A percentile compares a stretch with the other conserved stretches of the same genome.
phyloP scores from a whole-genome alignment of 1,284 basidiomycete genomes.

The Ustilago shanxiensis region DNA sequence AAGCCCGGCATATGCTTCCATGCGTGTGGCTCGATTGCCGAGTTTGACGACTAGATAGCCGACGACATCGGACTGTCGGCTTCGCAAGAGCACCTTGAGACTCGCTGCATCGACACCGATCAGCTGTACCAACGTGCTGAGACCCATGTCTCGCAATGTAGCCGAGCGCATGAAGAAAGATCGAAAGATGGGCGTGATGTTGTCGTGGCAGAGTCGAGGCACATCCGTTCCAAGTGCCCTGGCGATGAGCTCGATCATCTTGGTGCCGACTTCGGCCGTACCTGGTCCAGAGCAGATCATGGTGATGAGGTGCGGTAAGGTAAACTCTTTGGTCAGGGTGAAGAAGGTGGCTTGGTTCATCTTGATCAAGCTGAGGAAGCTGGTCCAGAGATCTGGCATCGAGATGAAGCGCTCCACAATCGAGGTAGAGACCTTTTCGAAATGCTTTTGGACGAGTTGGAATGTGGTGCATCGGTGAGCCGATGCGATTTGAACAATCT shows the following conservation, averaged over 20 bases:
- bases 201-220: slow-evolving; percentile 59
- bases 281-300: slow-evolving; percentile 45
- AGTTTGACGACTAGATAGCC: slow-evolving; percentile 65
- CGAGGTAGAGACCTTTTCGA: slow-evolving; percentile 52
- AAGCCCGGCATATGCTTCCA: slow-evolving; percentile 57
- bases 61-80: slow-evolving; percentile 63
- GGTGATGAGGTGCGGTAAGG: slow-evolving; percentile 62
- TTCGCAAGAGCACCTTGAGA: slow-evolving; percentile 55
- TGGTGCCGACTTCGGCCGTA: slow-evolving; percentile 37
- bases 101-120: slow-evolving; percentile 54
- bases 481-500: slow-evolving; percentile 60
- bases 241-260: slow-evolving; percentile 59
- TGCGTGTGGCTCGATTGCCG: slow-evolving; percentile 51
- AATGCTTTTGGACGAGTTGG: slow-evolving; percentile 63
- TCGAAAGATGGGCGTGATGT: slow-evolving; percentile 63
- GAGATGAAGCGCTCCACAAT: slow-evolving; percentile 59
- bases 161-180: slow-evolving; percentile 57
- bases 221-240: slow-evolving; percentile 54
- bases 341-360: slow-evolving; percentile 65
- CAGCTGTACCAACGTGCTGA: slow-evolving; percentile 47
- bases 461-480: slow-evolving; percentile 60
- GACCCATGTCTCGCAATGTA: slow-evolving; percentile 38
- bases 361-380: slow-evolving; percentile 59
- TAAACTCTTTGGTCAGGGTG: slow-evolving; percentile 61
- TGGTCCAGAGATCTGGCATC: slow-evolving; percentile 59